A percentile compares a stretch with the other conserved stretches of the same genome.
Conservation (phyloP, 495 filamentous ascomycete genomes). For the Trichocladium uniseriatum region DNA sequence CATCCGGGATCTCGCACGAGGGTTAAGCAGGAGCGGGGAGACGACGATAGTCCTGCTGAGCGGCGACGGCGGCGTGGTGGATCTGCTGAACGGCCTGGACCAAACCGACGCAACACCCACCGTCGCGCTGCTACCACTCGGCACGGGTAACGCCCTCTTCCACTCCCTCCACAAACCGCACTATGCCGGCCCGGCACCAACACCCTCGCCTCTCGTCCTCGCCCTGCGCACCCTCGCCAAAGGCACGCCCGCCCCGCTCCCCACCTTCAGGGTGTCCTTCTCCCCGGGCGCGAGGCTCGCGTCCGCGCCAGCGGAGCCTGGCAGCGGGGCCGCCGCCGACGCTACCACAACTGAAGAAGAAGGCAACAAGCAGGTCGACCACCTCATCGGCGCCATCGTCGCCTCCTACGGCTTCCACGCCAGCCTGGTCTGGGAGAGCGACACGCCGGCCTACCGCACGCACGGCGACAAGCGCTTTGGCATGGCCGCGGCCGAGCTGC, state of each 20-base stretch:
- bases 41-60: constrained; percentile 64
- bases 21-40: constrained; percentile 18
- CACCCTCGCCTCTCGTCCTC: constrained; percentile 32
- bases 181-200: constrained; percentile 2
- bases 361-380: constrained; percentile 10
- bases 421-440: constrained; percentile 75
- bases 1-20: constrained; percentile 50
- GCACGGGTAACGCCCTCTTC: constrained; percentile 85
- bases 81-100: constrained; percentile 57
- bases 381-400: constrained; percentile 69
- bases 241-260: constrained; percentile 38
- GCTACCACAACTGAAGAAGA: not conserved
- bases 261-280: constrained; percentile 53
- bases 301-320: constrained; percentile 29
- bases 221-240: constrained; percentile 51
- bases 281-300: constrained; percentile 54
- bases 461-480: constrained; percentile 69
- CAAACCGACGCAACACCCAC: constrained; percentile 34
- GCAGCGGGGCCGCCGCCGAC: constrained; percentile 8
- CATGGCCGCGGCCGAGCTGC: constrained; percentile 67
- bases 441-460: constrained; percentile 65
- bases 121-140: constrained; percentile 62
- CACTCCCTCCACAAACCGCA: constrained; percentile 48
- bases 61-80: constrained; percentile 76
- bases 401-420: constrained; percentile 84